A percentile compares a stretch with the other conserved stretches of the same genome.
Conservation (phyloP, 2,329 filamentous ascomycete genomes). For the Alternaria burnsii region DNA sequence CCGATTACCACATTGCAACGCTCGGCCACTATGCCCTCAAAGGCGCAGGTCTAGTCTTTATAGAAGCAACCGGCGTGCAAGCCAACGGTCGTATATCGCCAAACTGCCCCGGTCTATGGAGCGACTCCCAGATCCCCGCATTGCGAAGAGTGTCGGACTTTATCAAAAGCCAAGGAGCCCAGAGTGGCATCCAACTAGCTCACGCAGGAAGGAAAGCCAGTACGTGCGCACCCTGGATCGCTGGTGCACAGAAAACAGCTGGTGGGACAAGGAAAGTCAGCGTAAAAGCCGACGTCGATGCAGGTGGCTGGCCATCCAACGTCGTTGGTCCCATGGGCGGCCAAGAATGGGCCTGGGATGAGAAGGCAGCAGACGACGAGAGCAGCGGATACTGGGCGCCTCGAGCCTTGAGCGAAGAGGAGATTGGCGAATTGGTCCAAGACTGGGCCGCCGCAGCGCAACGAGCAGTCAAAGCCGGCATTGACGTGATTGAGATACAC, state of each 20-base stretch:
- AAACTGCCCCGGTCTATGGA: slow-evolving; percentile 50
- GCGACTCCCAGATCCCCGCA: slow-evolving; percentile 48
- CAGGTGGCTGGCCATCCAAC: slow-evolving; percentile 47
- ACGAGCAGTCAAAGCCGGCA: slow-evolving; percentile 47
- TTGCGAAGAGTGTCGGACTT: slow-evolving; percentile 46
- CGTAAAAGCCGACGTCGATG: slow-evolving; percentile 37
- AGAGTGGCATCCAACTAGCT: slow-evolving; percentile 47
- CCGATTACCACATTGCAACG: slow-evolving; percentile 51
- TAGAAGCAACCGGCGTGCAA: slow-evolving; percentile 51
- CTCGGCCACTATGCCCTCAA: slow-evolving; percentile 52
- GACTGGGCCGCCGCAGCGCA: slow-evolving; percentile 53
- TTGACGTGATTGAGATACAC: slow-evolving; percentile 56
- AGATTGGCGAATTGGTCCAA: slow-evolving; percentile 50
- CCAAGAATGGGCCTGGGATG: slow-evolving; percentile 53
- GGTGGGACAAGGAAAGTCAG: slow-evolving; percentile 38
- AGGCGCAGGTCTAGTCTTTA: slow-evolving; percentile 45
- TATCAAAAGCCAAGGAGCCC: slow-evolving; percentile 45
- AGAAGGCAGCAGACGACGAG: slow-evolving; percentile 39
- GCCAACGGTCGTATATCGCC: slow-evolving; percentile 48
- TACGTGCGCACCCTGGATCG: slow-evolving; percentile 46
- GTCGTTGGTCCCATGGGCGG: slow-evolving; percentile 51
- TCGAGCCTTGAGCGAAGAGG: slow-evolving; percentile 45
- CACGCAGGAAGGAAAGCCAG: slow-evolving; percentile 49
- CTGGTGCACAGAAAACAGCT: slow-evolving; percentile 23
- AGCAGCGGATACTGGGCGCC: slow-evolving; percentile 50